Evolutionary conservation across 2,329 filamentous ascomycete genomes (phyloP).

Genomic region (Pseudocercospora cruenta): DNA sequence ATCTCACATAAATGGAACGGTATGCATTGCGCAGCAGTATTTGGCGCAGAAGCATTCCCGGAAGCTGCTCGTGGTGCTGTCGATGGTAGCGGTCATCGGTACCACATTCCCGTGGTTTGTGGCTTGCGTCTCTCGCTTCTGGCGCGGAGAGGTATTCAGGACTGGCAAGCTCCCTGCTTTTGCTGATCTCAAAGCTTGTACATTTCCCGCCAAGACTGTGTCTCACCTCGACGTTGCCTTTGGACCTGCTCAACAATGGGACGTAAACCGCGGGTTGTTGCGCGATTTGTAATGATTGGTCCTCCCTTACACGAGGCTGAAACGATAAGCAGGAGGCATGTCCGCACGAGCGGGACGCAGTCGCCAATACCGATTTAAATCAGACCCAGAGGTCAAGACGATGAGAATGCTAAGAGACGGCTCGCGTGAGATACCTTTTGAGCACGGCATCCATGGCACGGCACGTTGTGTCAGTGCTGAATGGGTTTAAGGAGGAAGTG

Average conservation of each 20-base stretch:
- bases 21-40: neutral
- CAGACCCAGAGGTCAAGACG: neutral
- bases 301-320: neutral
- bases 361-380: neutral
- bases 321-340: neutral
- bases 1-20: neutral
- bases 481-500: neutral
- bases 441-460: neutral
- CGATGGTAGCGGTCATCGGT: neutral
- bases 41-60: neutral
- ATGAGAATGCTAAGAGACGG: neutral
- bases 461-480: neutral
- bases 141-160: neutral
- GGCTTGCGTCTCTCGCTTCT: neutral
- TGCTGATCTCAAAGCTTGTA: neutral
- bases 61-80: neutral
- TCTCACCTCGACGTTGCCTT: neutral
- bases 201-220: neutral
- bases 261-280: neutral
- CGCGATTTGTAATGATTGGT: neutral
- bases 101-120: neutral
- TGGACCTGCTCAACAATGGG: neutral
- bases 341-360: neutral
- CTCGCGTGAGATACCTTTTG: neutral
- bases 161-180: neutral